Evolutionary conservation across 805 yeast genomes (phyloP).

Genomic region (Phaffomyces opuntiae): DNA sequence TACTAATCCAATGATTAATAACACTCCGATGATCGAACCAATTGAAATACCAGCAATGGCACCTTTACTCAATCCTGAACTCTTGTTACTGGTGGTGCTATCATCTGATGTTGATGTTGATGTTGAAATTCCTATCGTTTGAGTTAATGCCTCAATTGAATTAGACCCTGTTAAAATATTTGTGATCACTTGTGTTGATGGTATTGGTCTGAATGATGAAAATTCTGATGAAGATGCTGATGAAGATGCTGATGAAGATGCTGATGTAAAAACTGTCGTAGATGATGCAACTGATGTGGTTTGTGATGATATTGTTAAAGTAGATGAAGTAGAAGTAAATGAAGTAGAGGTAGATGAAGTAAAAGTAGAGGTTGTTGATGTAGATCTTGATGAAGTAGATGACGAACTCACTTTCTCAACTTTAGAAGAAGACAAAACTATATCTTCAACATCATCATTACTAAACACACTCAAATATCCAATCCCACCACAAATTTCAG

Average conservation of each 20-base stretch:
- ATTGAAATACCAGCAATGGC: conserved; percentile 58
- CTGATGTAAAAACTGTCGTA: conserved; percentile 3
- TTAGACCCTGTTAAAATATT: conserved; percentile 11
- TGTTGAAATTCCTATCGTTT: conserved; percentile 8
- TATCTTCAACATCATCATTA: conserved; percentile 28
- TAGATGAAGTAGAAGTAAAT: neutral
- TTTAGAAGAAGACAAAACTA: conserved; percentile 1
- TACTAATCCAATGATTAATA: conserved; percentile 22
- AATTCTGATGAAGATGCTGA: conserved; percentile 11
- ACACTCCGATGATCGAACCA: conserved; percentile 43
- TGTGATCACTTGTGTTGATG: conserved; percentile 12
- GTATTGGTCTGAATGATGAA: conserved; percentile 4
- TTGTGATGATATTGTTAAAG: neutral
- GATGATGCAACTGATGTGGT: neutral
- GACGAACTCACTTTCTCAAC: neutral
- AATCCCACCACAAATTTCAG: conserved; percentile 59
- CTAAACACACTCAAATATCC: conserved; percentile 40
- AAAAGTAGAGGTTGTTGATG: conserved; percentile 4
- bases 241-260: conserved; percentile 12
- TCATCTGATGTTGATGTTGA: conserved; percentile 10
- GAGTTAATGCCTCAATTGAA: conserved; percentile 4
- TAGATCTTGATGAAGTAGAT: conserved; percentile 7
- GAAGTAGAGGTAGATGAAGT: conserved; percentile 4
- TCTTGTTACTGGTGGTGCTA: conserved; percentile 1
- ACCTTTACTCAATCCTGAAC: conserved; percentile 27